A percentile compares a stretch with the other conserved stretches of the same genome.
Conservation (phyloP, 805 yeast genomes). For the Sugiyamaella americana region DNA sequence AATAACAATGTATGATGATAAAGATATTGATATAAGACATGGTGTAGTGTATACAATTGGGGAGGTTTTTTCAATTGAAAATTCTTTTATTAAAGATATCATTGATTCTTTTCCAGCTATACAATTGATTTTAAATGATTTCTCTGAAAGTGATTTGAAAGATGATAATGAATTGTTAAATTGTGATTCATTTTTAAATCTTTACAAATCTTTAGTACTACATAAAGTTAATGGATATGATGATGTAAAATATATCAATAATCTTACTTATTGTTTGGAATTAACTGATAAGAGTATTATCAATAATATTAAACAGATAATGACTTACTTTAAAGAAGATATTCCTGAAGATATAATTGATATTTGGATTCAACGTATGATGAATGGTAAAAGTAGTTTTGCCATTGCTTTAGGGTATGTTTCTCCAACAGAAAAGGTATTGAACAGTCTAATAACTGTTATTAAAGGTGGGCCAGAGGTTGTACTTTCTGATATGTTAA, state of each 20-base stretch:
- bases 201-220: conserved; percentile 16
- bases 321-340: not conserved
- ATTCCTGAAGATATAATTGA: not conserved
- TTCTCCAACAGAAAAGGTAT: not conserved
- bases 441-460: not conserved
- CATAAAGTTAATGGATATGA: not conserved
- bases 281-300: not conserved
- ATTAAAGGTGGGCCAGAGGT: not conserved
- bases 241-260: not conserved
- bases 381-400: conserved; percentile 3
- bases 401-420: conserved; percentile 7
- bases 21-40: conserved; percentile 21
- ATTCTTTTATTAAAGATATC: not conserved
- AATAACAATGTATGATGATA: not conserved
- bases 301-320: not conserved
- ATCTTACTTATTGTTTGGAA: conserved; percentile 5
- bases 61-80: conserved; percentile 12
- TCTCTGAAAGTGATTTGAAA: conserved; percentile 11
- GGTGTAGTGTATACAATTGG: conserved; percentile 25
- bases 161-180: conserved; percentile 19
- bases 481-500: not conserved
- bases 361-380: conserved; percentile 6
- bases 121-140: conserved; percentile 3
- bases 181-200: conserved; percentile 36
- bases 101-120: not conserved